phyloP scores from a whole-genome alignment of 345 rosid genomes.

The Salix brachista region DNA sequence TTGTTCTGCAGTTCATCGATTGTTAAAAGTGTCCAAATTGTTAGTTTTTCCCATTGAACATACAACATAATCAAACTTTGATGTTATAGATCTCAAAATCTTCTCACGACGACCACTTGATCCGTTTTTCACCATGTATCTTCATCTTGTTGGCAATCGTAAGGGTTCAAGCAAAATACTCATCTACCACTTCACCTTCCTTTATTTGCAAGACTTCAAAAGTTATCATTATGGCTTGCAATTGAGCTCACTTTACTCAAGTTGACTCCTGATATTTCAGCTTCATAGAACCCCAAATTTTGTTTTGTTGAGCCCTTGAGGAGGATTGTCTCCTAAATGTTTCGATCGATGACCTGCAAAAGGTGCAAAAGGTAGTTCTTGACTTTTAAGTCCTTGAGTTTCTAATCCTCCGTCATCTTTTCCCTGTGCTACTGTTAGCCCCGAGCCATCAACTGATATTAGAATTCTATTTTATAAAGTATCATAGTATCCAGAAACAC shows the following conservation, averaged over 20 bases:
- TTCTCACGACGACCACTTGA: slow-evolving; percentile 10
- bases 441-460: background rate
- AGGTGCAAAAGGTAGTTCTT: slow-evolving; percentile 16
- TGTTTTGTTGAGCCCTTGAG: background rate
- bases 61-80: slow-evolving; percentile 3
- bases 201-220: slow-evolving; percentile 7
- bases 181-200: background rate
- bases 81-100: background rate
- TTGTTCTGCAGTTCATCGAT: background rate
- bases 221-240: background rate
- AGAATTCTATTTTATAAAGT: background rate
- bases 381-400: background rate
- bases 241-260: slow-evolving; percentile 1
- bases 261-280: background rate
- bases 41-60: background rate
- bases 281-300: slow-evolving; percentile 6
- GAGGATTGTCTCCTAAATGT: slow-evolving; percentile 5
- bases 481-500: too few relatives aligned
- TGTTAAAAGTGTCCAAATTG: background rate
- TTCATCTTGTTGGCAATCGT: slow-evolving; percentile 1
- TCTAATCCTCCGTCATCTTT: background rate
- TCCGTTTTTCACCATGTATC: background rate
- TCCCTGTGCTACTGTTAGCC: background rate
- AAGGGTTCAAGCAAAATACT: slow-evolving; percentile 11
- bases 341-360: slow-evolving; percentile 9